Percentiles rank a stretch among this genome's conserved stretches.
Conservation (phyloP, 1,284 basidiomycete species). For the Taiwanofungus camphoratus region DNA sequence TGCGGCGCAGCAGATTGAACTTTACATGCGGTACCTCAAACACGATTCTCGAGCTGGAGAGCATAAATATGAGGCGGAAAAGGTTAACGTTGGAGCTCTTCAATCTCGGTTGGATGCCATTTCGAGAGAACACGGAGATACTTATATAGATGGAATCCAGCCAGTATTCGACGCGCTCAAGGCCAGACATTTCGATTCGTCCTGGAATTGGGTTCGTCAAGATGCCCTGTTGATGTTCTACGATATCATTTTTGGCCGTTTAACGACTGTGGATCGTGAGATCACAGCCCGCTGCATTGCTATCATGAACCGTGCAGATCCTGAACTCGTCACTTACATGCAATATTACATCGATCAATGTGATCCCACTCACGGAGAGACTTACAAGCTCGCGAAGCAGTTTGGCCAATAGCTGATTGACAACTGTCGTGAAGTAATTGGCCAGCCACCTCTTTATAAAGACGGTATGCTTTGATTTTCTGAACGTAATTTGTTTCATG, state of each 20-base stretch:
- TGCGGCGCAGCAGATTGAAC: slow-evolving; percentile 88
- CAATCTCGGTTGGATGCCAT: slow-evolving; percentile 89
- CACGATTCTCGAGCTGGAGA: slow-evolving; percentile 91
- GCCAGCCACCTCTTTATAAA: slow-evolving; percentile 85
- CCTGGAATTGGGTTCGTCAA: slow-evolving; percentile 99
- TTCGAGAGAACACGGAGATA: slow-evolving; percentile 85
- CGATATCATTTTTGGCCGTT: slow-evolving; percentile 93
- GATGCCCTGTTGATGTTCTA: slow-evolving; percentile 95
- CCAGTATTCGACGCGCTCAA: slow-evolving; percentile 93
- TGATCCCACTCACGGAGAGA: slow-evolving; percentile 82
- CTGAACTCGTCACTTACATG: slow-evolving; percentile 88
- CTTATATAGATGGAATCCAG: slow-evolving; percentile 92
- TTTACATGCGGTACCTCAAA: slow-evolving; percentile 94
- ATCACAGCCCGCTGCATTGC: slow-evolving; percentile 97
- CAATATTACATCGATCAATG: slow-evolving; percentile 89
- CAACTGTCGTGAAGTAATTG: slow-evolving; percentile 84
- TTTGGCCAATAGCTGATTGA: slow-evolving; percentile 96
- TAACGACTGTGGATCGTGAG: slow-evolving; percentile 89
- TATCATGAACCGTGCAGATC: slow-evolving; percentile 96
- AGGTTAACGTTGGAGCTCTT: slow-evolving; percentile 63
- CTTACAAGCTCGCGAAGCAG: slow-evolving; percentile 90
- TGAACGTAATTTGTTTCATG: not conserved
- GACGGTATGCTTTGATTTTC: slow-evolving; percentile 61
- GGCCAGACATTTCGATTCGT: slow-evolving; percentile 96
- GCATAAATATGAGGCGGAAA: slow-evolving; percentile 84